phyloP scores from a whole-genome alignment of 2,329 filamentous ascomycete genomes.

The Zymoseptoria passerinii region DNA sequence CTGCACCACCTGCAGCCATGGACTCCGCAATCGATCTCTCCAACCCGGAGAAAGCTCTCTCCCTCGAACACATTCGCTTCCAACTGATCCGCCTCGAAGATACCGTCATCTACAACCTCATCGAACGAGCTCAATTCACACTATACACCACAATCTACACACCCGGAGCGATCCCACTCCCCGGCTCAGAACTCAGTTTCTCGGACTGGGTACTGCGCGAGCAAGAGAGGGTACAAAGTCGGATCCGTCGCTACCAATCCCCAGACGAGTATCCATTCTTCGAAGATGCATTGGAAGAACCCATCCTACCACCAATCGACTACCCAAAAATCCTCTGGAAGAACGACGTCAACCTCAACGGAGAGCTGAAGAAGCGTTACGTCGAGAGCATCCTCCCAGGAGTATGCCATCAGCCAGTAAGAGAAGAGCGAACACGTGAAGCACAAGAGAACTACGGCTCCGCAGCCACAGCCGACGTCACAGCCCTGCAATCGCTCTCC shows the following conservation, averaged over 20 bases:
- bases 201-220: constrained; percentile 90
- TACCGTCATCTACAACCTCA: constrained; percentile 93
- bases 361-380: constrained; percentile 78
- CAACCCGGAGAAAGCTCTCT: constrained; percentile 75
- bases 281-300: constrained; percentile 65
- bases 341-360: constrained; percentile 87
- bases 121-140: constrained; percentile 96
- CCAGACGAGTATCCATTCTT: constrained; percentile 99
- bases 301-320: constrained; percentile 77
- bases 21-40: constrained; percentile 83
- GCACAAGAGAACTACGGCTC: constrained; percentile 92
- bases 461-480: constrained; percentile 82
- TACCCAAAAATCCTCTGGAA: constrained; percentile 83
- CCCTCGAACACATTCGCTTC: constrained; percentile 84
- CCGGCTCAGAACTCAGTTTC: constrained; percentile 65
- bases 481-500: constrained; percentile 80
- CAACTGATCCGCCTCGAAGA: constrained; percentile 78
- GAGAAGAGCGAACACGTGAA: constrained; percentile 66
- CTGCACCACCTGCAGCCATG: constrained; percentile 47
- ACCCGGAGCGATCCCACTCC: constrained; percentile 71
- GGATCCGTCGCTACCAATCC: constrained; percentile 88
- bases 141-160: constrained; percentile 82
- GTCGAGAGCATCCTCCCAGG: constrained; percentile 72
- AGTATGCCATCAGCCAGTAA: constrained; percentile 70
- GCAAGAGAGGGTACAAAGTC: constrained; percentile 83